A percentile compares a stretch with the other conserved stretches of the same genome.
These are phyloP conservation scores for Rubroboletus pulcherrimus DNA, from an alignment of 768 basidiomycete species.

Conservation along the genomic window DNA sequence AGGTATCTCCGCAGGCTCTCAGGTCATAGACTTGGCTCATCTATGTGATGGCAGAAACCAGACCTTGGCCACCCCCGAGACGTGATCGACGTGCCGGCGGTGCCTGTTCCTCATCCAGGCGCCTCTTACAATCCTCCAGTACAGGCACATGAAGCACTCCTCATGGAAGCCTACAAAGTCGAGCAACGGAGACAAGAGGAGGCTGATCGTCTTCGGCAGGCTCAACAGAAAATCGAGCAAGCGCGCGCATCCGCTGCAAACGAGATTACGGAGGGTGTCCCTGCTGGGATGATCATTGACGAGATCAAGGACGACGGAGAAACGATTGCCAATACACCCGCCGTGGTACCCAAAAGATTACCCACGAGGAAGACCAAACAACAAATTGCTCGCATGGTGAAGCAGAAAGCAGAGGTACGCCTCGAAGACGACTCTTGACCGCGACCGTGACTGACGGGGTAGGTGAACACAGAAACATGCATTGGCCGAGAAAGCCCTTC, in stretches of 20 bases:
- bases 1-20: not conserved
- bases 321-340: constrained; percentile 30
- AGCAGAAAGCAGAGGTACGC: constrained; percentile 60
- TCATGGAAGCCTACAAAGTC: constrained; percentile 60
- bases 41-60: constrained; percentile 42
- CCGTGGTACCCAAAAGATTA: constrained; percentile 36
- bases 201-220: constrained; percentile 48
- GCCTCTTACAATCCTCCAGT: constrained; percentile 87
- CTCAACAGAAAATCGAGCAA: constrained; percentile 52
- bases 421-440: not conserved
- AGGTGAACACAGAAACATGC: constrained; percentile 51
- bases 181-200: constrained; percentile 59
- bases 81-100: constrained; percentile 59
- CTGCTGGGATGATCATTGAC: constrained; percentile 67
- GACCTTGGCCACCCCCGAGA: constrained; percentile 42
- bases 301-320: constrained; percentile 40
- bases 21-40: not conserved
- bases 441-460: not conserved
- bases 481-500: constrained; percentile 53
- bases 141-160: constrained; percentile 65
- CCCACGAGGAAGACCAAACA: constrained; percentile 54
- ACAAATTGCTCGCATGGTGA: constrained; percentile 67
- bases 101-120: constrained; percentile 72
- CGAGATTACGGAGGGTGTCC: constrained; percentile 35
- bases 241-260: constrained; percentile 38